A percentile compares a stretch with the other conserved stretches of the same genome.
Evolutionary conservation across 768 basidiomycete species (phyloP).

Genomic region (Ephemerocybe angulata): DNA sequence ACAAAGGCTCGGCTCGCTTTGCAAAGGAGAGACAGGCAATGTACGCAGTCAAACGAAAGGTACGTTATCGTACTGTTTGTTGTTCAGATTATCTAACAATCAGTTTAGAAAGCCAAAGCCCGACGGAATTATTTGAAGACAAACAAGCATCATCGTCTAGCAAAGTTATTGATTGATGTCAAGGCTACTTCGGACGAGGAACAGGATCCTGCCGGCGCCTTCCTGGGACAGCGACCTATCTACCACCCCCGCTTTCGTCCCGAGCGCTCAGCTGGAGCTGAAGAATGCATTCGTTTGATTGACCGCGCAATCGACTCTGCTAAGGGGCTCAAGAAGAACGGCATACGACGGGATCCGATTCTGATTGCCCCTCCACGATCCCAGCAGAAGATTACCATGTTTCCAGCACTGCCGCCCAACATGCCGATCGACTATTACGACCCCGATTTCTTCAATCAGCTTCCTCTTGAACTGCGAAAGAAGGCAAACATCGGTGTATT

Average conservation of each 20-base stretch:
- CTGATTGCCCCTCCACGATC: no score
- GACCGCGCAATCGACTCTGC: no score
- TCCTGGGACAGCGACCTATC: background rate
- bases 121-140: no score
- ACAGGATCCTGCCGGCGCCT: conserved; percentile 8
- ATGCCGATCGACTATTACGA: conserved; percentile 17
- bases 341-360: no score
- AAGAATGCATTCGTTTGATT: conserved; percentile 8
- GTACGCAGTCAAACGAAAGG: background rate
- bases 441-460: conserved; percentile 12
- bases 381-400: background rate
- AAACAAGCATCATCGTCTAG: no score
- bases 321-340: no score
- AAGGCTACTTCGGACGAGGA: conserved; percentile 21
- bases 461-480: background rate
- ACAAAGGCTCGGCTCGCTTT: conserved; percentile 7
- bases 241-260: conserved; percentile 1
- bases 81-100: no score
- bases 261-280: conserved; percentile 11
- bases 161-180: conserved; percentile 3
- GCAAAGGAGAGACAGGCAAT: conserved; percentile 1
- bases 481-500: no score
- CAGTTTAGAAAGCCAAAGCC: no score
- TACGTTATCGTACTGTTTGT: background rate
- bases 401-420: conserved; percentile 3